These are phyloP conservation scores for Skeletonema potamos DNA, from an alignment of 108 stramenopile genomes.

Conservation along the genomic window DNA sequence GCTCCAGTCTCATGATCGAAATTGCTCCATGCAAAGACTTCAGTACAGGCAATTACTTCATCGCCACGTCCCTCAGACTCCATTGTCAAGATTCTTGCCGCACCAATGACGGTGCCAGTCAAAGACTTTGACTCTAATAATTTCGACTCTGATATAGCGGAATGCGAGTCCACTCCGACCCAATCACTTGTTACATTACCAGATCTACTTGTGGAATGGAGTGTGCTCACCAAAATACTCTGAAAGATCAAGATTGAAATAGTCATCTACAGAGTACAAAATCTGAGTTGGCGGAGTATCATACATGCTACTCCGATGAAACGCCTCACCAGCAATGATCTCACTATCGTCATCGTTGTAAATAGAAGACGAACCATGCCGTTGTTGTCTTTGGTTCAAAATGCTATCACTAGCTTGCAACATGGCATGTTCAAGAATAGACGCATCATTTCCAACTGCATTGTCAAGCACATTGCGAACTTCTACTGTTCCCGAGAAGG, in stretches of 20 bases:
- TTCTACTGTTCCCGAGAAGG: constrained; percentile 50
- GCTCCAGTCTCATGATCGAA: not conserved
- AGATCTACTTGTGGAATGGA: constrained; percentile 8
- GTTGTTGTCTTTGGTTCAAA: constrained; percentile 4
- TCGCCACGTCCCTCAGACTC: constrained; percentile 11
- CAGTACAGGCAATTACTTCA: constrained; percentile 23
- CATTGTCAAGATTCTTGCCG: constrained; percentile 35
- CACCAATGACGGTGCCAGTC: constrained; percentile 35
- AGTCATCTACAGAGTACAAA: constrained; percentile 40
- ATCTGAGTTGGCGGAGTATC: constrained; percentile 28
- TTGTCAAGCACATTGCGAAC: constrained; percentile 41
- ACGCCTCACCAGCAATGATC: constrained; percentile 39
- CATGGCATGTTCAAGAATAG: constrained; percentile 42
- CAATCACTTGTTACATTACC: constrained; percentile 54
- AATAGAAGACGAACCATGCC: not conserved
- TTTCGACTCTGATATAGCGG: constrained; percentile 16
- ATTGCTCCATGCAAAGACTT: constrained; percentile 44
- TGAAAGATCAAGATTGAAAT: constrained; percentile 51
- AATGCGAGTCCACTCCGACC: constrained; percentile 55
- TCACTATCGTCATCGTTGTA: constrained; percentile 13
- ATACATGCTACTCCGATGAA: constrained; percentile 30
- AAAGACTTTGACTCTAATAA: constrained; percentile 6
- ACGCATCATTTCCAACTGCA: constrained; percentile 21
- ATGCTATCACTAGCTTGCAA: constrained; percentile 20
- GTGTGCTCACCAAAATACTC: constrained; percentile 45